Base-by-base conservation (phyloP, 805 yeast species). In the Yamadazyma sp. region DNA sequence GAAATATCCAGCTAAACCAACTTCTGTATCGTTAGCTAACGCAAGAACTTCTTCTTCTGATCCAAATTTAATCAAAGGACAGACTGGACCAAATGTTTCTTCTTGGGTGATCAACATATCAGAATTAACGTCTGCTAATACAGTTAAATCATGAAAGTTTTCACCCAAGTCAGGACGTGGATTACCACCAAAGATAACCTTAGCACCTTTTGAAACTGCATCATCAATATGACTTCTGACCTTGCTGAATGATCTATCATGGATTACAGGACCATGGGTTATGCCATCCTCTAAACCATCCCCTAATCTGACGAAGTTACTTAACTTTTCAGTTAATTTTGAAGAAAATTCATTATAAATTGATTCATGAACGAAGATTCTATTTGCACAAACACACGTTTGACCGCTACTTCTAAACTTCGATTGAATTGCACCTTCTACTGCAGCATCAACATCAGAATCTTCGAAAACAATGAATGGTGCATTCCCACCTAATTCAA, bases 11-110 rank as follows among this genome's bases (percentile, higher is more conserved):
- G 93, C 91, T 35, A 85, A 70, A 13, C 94, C 95, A 27, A 77
- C 85, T 9, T 75, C 78, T 7, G 80, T 75, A 42, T 69, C 69
- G 58, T 86, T 86, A 16, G 93, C 89, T 38, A 67, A 50, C 34
- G 51, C 56, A 7, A 84, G 32, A 4, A 76, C 89, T 52, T 82
- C 85, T 29, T 78, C 81, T 31, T 76, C 83, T n/a, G 78, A 56
- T 26, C 58, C 54, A 52, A 85, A 85, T 50, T 73, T 75, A 53
- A 82, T 73, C 33, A 86, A 58, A 1, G 87, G 85, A 13, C 85
- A 85, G 12, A 85, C 66, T 2, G 94, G 94, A 2, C 93, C 94
- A 55, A 85, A 85, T 2, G 89, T 83, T 56, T 85, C 94, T 47
- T 83, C 88, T n/a, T 56, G 45, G 46, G 73, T 67, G 22, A 84